A percentile compares a stretch with the other conserved stretches of the same genome.
Evolutionary conservation across 192 early-diverging fungal genomes (phyloP).

Genomic region (Backusella morwellensis): DNA sequence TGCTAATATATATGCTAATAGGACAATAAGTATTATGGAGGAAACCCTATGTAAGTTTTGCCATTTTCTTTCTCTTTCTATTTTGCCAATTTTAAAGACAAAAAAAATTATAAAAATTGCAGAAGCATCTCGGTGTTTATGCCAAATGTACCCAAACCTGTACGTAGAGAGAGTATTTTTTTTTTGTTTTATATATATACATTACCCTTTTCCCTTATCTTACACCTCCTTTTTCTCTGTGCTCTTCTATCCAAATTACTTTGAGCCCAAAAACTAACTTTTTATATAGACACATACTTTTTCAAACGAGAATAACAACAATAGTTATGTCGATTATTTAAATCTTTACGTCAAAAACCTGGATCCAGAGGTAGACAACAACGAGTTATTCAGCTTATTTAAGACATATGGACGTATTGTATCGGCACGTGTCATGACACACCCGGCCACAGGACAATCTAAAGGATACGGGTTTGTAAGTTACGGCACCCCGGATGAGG

Average conservation of each 20-base stretch:
- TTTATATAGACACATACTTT: not conserved
- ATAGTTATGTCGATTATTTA: constrained; percentile 43
- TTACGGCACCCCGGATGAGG: constrained; percentile 89
- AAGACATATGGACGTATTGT: constrained; percentile 84
- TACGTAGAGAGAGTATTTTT: not conserved
- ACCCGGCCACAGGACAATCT: constrained; percentile 66
- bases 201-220: not conserved
- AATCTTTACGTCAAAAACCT: constrained; percentile 99
- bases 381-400: constrained; percentile 90
- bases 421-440: constrained; percentile 84
- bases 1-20: not conserved
- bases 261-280: not conserved
- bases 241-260: not conserved
- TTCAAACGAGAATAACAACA: constrained; percentile 18
- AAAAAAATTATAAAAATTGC: not conserved
- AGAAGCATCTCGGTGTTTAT: constrained; percentile 7
- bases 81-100: not conserved
- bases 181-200: constrained; percentile 4
- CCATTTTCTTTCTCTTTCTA: not conserved
- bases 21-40: constrained; percentile 14
- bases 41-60: constrained; percentile 20
- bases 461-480: constrained; percentile 94
- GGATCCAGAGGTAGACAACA: constrained; percentile 86
- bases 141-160: constrained; percentile 7
- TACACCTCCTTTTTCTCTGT: not conserved